These are phyloP conservation scores for Lecanosticta acicola DNA, from an alignment of 2,329 filamentous ascomycete genomes.

Conservation along the genomic window DNA sequence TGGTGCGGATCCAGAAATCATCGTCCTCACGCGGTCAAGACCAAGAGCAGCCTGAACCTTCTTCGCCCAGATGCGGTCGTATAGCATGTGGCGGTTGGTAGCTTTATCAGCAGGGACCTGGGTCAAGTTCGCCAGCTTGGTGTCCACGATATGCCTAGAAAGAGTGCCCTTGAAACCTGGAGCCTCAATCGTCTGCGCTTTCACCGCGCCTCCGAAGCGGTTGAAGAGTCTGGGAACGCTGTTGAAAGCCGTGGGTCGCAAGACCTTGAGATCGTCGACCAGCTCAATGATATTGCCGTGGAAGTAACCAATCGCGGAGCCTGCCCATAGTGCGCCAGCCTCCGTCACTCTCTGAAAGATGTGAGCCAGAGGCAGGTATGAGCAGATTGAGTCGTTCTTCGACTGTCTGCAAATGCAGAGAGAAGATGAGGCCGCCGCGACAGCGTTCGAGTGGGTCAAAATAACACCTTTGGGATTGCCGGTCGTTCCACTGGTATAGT, in stretches of 20 bases:
- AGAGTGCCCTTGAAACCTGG: slow-evolving; percentile 74
- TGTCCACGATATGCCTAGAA: slow-evolving; percentile 69
- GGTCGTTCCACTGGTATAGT: slow-evolving; percentile 84
- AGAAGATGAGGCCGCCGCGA: slow-evolving; percentile 62
- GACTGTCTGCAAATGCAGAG: slow-evolving; percentile 50
- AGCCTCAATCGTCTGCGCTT: slow-evolving; percentile 69
- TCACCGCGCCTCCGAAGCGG: slow-evolving; percentile 78
- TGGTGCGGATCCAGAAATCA: slow-evolving; percentile 86
- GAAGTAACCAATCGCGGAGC: slow-evolving; percentile 81
- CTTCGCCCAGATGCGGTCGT: slow-evolving; percentile 82
- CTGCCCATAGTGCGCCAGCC: slow-evolving; percentile 65
- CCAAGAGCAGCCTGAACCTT: slow-evolving; percentile 83
- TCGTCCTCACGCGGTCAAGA: slow-evolving; percentile 63
- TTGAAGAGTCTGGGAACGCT: slow-evolving; percentile 92
- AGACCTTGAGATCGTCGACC: slow-evolving; percentile 82
- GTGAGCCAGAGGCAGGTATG: slow-evolving; percentile 89
- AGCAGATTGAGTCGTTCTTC: slow-evolving; percentile 63
- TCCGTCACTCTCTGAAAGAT: slow-evolving; percentile 87
- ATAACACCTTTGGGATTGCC: slow-evolving; percentile 78
- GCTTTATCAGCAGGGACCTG: slow-evolving; percentile 59
- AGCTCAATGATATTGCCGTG: slow-evolving; percentile 82
- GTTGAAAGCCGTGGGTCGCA: slow-evolving; percentile 75
- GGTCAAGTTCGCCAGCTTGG: slow-evolving; percentile 75
- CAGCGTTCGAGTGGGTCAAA: slow-evolving; percentile 73
- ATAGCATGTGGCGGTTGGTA: slow-evolving; percentile 71